phyloP scores from a whole-genome alignment of 2,329 filamentous ascomycete genomes.

The Fusarium redolens region DNA sequence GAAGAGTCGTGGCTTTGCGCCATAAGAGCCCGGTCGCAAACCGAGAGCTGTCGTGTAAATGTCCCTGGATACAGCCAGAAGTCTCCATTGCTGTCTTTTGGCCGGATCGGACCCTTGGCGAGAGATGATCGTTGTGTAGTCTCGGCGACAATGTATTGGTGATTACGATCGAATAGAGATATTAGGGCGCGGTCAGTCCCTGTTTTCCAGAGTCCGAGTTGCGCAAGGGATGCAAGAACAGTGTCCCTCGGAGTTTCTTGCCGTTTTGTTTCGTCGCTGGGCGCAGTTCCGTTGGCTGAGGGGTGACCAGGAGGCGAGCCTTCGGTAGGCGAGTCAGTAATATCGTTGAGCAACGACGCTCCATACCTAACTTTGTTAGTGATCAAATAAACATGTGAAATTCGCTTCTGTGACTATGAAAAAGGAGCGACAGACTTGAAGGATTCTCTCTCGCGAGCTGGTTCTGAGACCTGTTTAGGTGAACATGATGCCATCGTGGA shows the following conservation, averaged over 20 bases:
- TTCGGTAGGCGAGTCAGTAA: constrained; percentile 13
- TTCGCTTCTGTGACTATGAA: background rate
- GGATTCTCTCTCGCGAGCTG: constrained; percentile 28
- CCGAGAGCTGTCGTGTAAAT: constrained; percentile 43
- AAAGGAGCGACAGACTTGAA: constrained; percentile 22
- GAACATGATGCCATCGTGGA: constrained; percentile 12
- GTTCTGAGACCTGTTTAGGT: constrained; percentile 22
- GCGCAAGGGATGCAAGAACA: constrained; percentile 60
- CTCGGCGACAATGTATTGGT: constrained; percentile 63
- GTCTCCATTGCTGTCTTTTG: constrained; percentile 6
- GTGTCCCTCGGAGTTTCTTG: constrained; percentile 43
- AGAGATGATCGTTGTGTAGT: constrained; percentile 54
- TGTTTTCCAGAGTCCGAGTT: constrained; percentile 59
- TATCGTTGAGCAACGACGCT: constrained; percentile 22
- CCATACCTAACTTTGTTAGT: constrained; percentile 23
- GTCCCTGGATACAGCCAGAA: constrained; percentile 44
- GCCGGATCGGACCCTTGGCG: constrained; percentile 46
- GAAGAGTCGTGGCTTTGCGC: background rate
- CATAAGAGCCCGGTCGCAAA: constrained; percentile 46
- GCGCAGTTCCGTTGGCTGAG: background rate
- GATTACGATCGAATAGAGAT: constrained; percentile 61
- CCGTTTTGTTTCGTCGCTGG: background rate
- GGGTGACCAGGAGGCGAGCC: constrained; percentile 4
- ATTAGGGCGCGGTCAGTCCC: constrained; percentile 57
- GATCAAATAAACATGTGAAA: background rate